Base-by-base conservation (phyloP, 352 stramenopile species). In the Albugo laibachii region DNA sequence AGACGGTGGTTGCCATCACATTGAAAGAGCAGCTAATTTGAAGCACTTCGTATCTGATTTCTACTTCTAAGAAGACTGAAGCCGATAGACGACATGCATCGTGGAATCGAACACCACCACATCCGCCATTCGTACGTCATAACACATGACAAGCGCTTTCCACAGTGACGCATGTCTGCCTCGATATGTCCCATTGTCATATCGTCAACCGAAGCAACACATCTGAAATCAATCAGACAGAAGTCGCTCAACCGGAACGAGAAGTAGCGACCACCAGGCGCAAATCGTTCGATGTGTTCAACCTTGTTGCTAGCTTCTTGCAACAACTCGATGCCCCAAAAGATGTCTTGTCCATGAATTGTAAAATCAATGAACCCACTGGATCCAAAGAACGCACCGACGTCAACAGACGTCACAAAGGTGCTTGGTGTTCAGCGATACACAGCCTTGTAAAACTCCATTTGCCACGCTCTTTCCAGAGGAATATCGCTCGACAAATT, bases 401-500 rank as follows among this genome's bases (percentile, higher is more conserved):
- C 46, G 40, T 61, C 47, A 0, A 42, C 45, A 11, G 55, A 61
- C n/a, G 55, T 57, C 46, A 53, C 27, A 24, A 47, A 54, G 36
- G 38, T 51, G 6, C 41, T 41, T 31, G 50, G 50, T 43, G 50
- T 57, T 12, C 37, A 57, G 10, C 45, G 50, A 48, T 58, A 54
- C 14, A 43, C 14, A 18, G 50, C 31, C 21, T 61, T 61, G 38
- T 54, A 61, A 38, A 61, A 55, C 46, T 57, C 55, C 46, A 58
- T 48, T 51, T 61, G 50, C 45, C 50, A 61, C 12, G 45, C 49
- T 53, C 21, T 48, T 24, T 61, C 54, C 16, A 54, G 31, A 5
- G 52, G 47, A n/a, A 52, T 48, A 15, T 40, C 45, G 42, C 11
- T 53, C 13, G 13, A 38, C 18, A 36, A 24, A 16, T 10, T 42